Conservation (phyloP, 1,284 basidiomycete species). For the Wallemia mellicola region DNA sequence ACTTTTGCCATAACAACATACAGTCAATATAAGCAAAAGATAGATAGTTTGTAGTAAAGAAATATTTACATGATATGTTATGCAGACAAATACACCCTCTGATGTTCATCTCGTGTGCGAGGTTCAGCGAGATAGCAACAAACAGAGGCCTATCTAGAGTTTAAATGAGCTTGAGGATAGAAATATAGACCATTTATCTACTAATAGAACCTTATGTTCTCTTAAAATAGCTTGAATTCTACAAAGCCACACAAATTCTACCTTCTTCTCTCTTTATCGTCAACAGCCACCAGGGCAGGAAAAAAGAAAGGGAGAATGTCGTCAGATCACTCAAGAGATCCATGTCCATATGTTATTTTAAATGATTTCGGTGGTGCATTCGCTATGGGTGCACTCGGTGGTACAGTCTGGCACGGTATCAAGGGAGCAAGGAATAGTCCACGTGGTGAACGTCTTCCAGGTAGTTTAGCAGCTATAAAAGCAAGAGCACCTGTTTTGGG, state of each 20-base stretch:
- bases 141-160: no score
- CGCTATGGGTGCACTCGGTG: conserved; percentile 79
- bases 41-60: no score
- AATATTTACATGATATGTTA: no score
- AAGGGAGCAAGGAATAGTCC: conserved; percentile 95
- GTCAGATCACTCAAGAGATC: conserved; percentile 73
- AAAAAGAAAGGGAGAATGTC: background rate
- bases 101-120: no score
- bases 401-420: conserved; percentile 96
- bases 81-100: no score
- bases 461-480: conserved; percentile 87
- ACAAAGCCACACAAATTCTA: background rate
- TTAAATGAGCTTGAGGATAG: no score
- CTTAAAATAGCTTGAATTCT: no score
- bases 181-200: background rate
- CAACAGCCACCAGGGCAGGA: background rate
- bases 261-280: background rate
- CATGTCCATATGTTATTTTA: conserved; percentile 93
- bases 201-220: background rate
- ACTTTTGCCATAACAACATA: no score
- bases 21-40: no score
- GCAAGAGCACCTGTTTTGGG: conserved; percentile 92
- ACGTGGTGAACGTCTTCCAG: conserved; percentile 73
- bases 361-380: conserved; percentile 96
- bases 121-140: no score